Conservation (phyloP, 495 filamentous ascomycete genomes). For the Podospora pseudoanserina region DNA sequence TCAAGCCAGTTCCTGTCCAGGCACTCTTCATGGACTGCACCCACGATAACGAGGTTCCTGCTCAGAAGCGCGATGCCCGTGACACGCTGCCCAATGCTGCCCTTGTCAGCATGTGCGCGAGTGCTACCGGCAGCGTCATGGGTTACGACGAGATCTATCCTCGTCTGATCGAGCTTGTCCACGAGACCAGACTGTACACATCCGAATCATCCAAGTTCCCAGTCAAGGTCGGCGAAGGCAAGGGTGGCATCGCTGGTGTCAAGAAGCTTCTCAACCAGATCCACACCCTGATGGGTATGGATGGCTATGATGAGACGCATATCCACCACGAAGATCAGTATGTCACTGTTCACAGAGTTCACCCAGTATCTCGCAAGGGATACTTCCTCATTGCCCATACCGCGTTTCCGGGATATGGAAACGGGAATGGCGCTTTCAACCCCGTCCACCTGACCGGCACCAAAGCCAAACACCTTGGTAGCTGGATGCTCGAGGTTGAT, state of each 20-base stretch:
- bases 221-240: conserved; percentile 57
- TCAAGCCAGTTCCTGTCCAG: conserved; percentile 78
- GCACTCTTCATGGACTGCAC: conserved; percentile 99
- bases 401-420: conserved; percentile 83
- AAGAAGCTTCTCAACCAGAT: conserved; percentile 90
- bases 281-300: conserved; percentile 88
- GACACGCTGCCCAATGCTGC: conserved; percentile 97
- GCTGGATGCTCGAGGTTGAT: conserved; percentile 86
- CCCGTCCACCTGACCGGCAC: conserved; percentile 73
- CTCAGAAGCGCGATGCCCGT: conserved; percentile 90
- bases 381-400: conserved; percentile 95
- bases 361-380: conserved; percentile 84
- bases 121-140: conserved; percentile 91
- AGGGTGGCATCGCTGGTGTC: conserved; percentile 79
- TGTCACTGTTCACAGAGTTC: conserved; percentile 91
- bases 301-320: conserved; percentile 91
- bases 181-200: conserved; percentile 77
- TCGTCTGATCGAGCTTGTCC: conserved; percentile 81
- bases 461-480: conserved; percentile 74
- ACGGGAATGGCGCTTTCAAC: conserved; percentile 68
- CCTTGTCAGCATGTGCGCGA: conserved; percentile 91
- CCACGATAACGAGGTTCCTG: conserved; percentile 95
- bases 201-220: conserved; percentile 62
- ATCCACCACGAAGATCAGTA: conserved; percentile 96
- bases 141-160: conserved; percentile 99